Evolutionary conservation across 192 early-diverging fungal species (phyloP).

Genomic region (Allomyces macrogynus): DNA sequence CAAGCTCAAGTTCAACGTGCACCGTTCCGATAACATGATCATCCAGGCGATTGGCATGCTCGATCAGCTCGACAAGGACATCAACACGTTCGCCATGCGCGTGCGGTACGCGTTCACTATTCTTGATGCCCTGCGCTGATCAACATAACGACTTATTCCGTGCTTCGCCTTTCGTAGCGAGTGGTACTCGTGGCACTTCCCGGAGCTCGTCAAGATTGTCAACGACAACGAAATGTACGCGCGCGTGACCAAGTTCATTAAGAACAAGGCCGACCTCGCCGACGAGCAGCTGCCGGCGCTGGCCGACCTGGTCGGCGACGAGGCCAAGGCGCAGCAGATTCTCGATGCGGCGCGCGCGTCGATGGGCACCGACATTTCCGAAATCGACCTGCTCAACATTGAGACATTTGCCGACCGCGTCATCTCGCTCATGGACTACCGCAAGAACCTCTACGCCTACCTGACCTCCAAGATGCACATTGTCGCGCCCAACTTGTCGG

Average conservation of each 20-base stretch:
- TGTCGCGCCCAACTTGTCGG: conserved; percentile 89
- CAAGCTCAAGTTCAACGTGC: conserved; percentile 99
- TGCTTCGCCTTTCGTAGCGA: conserved; percentile 34
- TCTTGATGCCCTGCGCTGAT: conserved; percentile 3
- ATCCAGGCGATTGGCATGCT: conserved; percentile 65
- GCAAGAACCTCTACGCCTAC: conserved; percentile 78
- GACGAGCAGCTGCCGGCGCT: conserved; percentile 56
- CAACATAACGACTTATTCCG: neutral
- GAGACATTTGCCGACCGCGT: conserved; percentile 81
- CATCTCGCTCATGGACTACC: conserved; percentile 78
- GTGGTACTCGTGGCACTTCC: conserved; percentile 99
- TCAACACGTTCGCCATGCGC: conserved; percentile 95
- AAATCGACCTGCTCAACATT: conserved; percentile 90
- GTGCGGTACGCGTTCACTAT: conserved; percentile 29
- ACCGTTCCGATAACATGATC: conserved; percentile 89
- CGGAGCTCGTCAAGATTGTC: conserved; percentile 91
- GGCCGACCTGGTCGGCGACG: conserved; percentile 64
- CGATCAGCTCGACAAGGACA: conserved; percentile 95
- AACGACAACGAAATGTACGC: conserved; percentile 83
- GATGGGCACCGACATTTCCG: conserved; percentile 96
- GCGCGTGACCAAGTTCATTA: conserved; percentile 68
- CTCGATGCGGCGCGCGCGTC: conserved; percentile 81
- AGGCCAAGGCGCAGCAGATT: conserved; percentile 65
- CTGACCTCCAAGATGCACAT: conserved; percentile 85
- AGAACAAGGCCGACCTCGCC: conserved; percentile 74